Evolutionary conservation across 768 basidiomycete genomes (phyloP), one percentile per base, ranked within the genome.

Genomic region (Mrakia hoshinonis): DNA sequence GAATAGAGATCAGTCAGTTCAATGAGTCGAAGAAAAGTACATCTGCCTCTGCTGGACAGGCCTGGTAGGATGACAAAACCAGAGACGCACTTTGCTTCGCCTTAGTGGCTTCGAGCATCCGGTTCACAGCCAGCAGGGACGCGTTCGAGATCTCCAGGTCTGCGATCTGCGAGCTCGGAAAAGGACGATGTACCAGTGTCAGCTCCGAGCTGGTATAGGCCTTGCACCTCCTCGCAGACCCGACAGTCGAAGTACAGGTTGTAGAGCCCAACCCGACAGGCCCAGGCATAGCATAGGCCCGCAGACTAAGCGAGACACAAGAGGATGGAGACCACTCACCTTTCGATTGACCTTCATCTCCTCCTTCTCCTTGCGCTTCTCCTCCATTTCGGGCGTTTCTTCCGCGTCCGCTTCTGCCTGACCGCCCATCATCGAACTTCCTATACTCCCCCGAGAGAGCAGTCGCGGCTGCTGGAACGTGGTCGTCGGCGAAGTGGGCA

Each of bases 61-160:
- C 39, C 20, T 2, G 15, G 48, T n/a, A 39, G 38, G 48, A 49
- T 15, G 22, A 4, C 6, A 3, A 15, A 31, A 22, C 7, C n/a
- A 15, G 46, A 47, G n/a, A 58, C 72, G 38, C 13, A 73, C 72
- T 62, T 55, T 73, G 72, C 34, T 52, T 48, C 13, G 72, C 72
- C 47, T 73, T 73, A 2, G 72, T 63, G 10, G 67, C 67, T 54
- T 73, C 72, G 4, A 73, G 38, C 31, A 58, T 26, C 31, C 60
- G 67, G 43, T 73, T 73, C 48, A 73, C 67, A 4, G 67, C 72
- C 0, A 73, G 61, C 12, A 73, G 24, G 3, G 60, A 63, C 2
- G 72, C 62, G 67, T 73, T 73, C 3, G 72, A 73, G 60, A 73
- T 73, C 36, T 73, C 72, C 18, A 73, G 72, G 52, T 73, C 72